Evolutionary conservation across 83 land plant genomes (phyloP).

Genomic region (Picea abies): DNA sequence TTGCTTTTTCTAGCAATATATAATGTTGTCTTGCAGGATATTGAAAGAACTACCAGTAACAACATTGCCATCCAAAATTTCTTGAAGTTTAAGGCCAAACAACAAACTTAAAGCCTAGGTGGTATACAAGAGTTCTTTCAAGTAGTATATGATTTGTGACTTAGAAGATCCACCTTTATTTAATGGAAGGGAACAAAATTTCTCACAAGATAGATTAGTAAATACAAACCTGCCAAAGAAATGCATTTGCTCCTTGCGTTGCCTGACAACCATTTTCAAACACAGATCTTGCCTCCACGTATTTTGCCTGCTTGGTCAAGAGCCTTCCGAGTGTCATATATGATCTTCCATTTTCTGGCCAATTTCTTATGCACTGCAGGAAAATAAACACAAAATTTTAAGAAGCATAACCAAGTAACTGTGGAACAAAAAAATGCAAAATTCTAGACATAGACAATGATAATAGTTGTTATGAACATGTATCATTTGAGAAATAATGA

Average conservation of each 20-base stretch:
- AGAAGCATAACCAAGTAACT: neutral
- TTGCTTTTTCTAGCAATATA: no score
- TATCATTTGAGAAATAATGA: no score
- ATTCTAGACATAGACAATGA: neutral
- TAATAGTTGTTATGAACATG: no score
- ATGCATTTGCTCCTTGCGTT: constrained; percentile 78
- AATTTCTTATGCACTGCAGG: constrained; percentile 59
- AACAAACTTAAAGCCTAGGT: no score
- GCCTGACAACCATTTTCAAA: constrained; percentile 82
- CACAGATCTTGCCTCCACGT: constrained; percentile 58
- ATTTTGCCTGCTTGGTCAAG: constrained; percentile 57
- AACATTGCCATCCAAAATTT: no score
- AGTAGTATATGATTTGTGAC: neutral
- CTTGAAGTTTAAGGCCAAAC: no score
- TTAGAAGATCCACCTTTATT: neutral
- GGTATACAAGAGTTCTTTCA: no score
- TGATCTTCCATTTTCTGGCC: constrained; percentile 84
- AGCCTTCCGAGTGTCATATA: constrained; percentile 70
- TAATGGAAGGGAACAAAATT: constrained; percentile 1
- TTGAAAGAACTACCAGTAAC: no score
- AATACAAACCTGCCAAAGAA: constrained; percentile 74
- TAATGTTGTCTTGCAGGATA: no score
- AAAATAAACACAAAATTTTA: constrained; percentile 1
- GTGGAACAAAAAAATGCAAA: no score
- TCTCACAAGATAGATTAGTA: neutral